Evolutionary conservation across 768 basidiomycete genomes (phyloP), one percentile per base, ranked within the genome.

Genomic region (Phanerodontia chrysosporium): DNA sequence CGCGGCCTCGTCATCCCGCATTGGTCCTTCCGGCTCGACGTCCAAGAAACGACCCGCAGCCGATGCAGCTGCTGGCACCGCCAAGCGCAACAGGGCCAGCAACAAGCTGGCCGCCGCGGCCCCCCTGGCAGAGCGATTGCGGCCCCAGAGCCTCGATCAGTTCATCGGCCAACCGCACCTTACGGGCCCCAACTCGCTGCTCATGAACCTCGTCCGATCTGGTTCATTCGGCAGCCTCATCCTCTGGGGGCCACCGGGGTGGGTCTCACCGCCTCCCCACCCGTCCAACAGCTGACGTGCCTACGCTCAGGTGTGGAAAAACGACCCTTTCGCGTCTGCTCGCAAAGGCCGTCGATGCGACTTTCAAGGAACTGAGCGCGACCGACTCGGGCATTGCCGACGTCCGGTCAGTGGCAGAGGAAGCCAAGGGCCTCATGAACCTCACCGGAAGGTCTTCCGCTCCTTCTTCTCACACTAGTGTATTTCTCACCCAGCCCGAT

Each of bases 231-330:
- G 86, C 10, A 86, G 84, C 61, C 73, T 86, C 51, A 82, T 89
- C 57, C 75, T 89, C 36, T 90, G 89, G 88, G 88, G 88, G 1
- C 88, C 88, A 16, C 87, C 87, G 1, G 89, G 87, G 84, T 82
- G 64, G 59, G 72, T 58, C 21, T 16, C 30, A 51, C 29, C 16
- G 16, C 49, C 13, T 32, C 18, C 16, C n/a, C 28, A 22, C 49
- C n/a, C 18, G 12, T 32, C 18, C 49, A n/a, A 49, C 32, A 10
- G n/a, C 32, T 51, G 22, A 54, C 51, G 13, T 24, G 27, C 28
- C 29, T 21, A 8, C 35, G 12, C 7, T 25, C 13, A 86, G 84
- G 29, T 86, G 83, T 62, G 87, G 88, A 21, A 90, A 89, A 71
- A 91, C 87, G 1, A 92, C 90, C 0, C 72, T 93, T 29, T 89